Evolutionary conservation across 331 rosid genomes (phyloP).

Genomic region (Quercus lobata): DNA sequence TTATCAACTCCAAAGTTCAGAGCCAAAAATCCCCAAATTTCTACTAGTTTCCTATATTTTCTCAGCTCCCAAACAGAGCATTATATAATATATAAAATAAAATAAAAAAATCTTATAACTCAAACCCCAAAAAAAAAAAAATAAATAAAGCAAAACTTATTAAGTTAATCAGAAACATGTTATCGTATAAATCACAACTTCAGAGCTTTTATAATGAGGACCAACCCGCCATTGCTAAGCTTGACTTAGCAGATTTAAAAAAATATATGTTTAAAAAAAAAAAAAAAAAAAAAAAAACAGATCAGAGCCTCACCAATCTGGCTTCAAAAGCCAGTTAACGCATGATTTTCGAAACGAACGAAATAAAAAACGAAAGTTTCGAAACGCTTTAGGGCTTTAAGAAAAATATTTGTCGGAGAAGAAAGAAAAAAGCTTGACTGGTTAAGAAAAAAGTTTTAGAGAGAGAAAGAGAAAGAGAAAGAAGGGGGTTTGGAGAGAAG

Average conservation of each 20-base stretch:
- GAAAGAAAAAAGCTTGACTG: constrained; percentile 27
- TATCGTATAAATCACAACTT: constrained; percentile 25
- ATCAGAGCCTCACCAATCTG: constrained; percentile 25
- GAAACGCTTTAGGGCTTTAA: constrained; percentile 10
- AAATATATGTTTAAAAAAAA: background rate
- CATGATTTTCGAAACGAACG: background rate
- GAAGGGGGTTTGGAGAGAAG: constrained; percentile 21
- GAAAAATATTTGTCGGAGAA: background rate
- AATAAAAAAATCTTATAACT: background rate
- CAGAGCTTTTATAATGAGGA: constrained; percentile 22
- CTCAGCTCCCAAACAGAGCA: background rate
- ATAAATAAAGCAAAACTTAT: background rate
- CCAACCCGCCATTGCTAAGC: constrained; percentile 34
- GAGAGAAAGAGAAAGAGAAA: background rate
- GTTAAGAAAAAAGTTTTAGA: constrained; percentile 22
- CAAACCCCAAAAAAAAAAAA: background rate
- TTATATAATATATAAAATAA: background rate
- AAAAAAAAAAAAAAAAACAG: background rate
- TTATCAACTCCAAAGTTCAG: background rate
- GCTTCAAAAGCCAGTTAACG: constrained; percentile 1
- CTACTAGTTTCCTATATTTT: background rate
- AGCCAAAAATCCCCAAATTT: background rate
- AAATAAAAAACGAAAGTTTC: constrained; percentile 3
- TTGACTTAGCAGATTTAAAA: constrained; percentile 35
- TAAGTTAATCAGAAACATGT: background rate